Evolutionary conservation across 192 early-diverging fungal species (phyloP), one percentile per base, ranked within the genome.

Genomic region (Coemansia erecta): DNA sequence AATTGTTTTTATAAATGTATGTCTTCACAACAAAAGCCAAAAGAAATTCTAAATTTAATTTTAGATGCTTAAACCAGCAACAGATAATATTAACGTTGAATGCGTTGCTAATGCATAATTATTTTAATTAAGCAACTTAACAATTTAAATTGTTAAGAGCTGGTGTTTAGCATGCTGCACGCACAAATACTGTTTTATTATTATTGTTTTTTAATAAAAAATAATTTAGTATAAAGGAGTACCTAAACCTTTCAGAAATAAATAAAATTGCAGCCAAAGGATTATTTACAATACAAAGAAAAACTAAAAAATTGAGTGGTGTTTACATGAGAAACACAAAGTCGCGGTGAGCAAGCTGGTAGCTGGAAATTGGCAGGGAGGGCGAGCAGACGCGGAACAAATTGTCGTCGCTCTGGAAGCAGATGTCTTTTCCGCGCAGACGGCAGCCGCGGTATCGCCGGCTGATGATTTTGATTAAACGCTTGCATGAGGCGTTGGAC

Each of bases 251-350:
- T 44, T 44, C 4, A 5, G 4, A 10, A 44, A 4, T 14, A 15
- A 44, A 44, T 44, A 18, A 14, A 44, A 14, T 44, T 4, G 14
- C 8, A 14, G 17, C 3, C 11, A 4, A 15, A 44, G 11, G 11
- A 8, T 9, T 44, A 44, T 44, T 14, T 44, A 18, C 17, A 44
- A 44, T 4, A 44, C 11, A 44, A 44, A 14, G 11, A 10, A 8
- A 8, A 44, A 44, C 5, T 44, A 44, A 14, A 44, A 9, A 0
- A 9, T 17, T 5, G 0, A 44, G 46, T 48, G 9, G 15, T 10
- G 14, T 21, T 48, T 48, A 48, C 46, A 48, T n/a, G 18, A 48
- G 19, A 48, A 48, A 48, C 10, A 48, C 21, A 21, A 48, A 48
- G 19, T 48, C 46, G 8, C 21, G 17, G 17, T 48, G 46, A 21